Evolutionary conservation across 352 stramenopile species (phyloP), one percentile per base, ranked within the genome.

Genomic region (Phytophthora ohioensis): DNA sequence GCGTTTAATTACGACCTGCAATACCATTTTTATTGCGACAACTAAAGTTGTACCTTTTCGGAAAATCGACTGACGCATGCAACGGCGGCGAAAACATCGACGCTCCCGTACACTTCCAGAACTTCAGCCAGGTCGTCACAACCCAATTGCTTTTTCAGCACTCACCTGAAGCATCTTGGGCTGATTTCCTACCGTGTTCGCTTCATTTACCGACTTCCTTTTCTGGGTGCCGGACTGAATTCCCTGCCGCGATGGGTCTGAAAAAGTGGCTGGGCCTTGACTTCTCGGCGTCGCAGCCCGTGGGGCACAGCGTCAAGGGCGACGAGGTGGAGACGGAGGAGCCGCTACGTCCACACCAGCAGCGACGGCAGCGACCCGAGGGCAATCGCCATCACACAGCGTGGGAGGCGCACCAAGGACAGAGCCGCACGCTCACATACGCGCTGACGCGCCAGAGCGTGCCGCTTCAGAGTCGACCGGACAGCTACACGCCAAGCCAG

Each of bases 241-340:
- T 27, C 1, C 21, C 21, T 27, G 21, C 32, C 38, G 15, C 39
- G 4, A 92, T 92, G 84, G 84, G 82, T 4, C 69, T 92, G 21
- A 92, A 88, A 72, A 80, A 88, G 57, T 89, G 82, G 82, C 71
- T 91, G 55, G 78, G 69, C 30, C 63, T 85, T 45, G 79, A 83
- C 59, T 76, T 88, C 65, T 81, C 80, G 45, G 61, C 79, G 49
- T 76, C 71, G 47, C 67, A 79, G 41, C 35, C 69, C 6, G 60
- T 59, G 27, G 77, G 62, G 42, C 54, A 57, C 39, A 52, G 39
- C 54, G 12, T 35, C 27, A 73, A 75, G 48, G 57, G 59, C 48
- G 68, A 61, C 52, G 59, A 73, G 30, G 30, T 58, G 55, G 61
- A 53, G 36, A 15, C 21, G 34, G 69, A 77, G n/a, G 51, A 72